Evolutionary conservation across 2,329 filamentous ascomycete genomes (phyloP), one percentile per base, ranked within the genome.

Genomic region (Botryotinia convoluta): DNA sequence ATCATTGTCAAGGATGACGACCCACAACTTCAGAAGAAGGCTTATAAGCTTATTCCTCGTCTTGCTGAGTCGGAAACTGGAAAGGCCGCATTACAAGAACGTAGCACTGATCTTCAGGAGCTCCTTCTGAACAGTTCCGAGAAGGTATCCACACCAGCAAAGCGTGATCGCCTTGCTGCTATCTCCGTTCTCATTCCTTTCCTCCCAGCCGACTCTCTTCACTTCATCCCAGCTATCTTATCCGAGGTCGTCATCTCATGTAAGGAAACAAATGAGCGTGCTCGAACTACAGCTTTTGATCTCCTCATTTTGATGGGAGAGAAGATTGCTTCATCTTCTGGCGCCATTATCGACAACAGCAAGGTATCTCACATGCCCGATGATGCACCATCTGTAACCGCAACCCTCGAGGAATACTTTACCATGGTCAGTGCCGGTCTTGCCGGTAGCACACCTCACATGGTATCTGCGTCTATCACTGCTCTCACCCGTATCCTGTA

Each of bases 401-500:
- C 96, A 32, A 95, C 88, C 60, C 88, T 99, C 54, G 95, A 98
- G 79, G 96, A 98, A 82, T 98, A 94, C 84, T 93, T 98, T 84
- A 98, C 95, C 72, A 99, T 99, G 96, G 93, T 98, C 44, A 97
- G 93, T 77, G 96, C 96, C 67, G 96, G 96, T 84, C 88, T 99
- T 71, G 96, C 95, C 2, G 95, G 95, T 73, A 92, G 91, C 78
- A 95, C 94, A 18, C 95, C 96, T 45, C 95, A 98, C 84, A 98
- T 98, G 94, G 95, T 98, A 75, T 97, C 94, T 10, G 96, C 96
- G 0, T 94, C 93, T n/a, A 95, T 99, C 81, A 98, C 94, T 0
- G 95, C 96, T 22, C 88, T 99, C 54, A 96, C 94, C 22, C 90
- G 96, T n/a, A 90, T 98, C 39, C 88, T 99, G 44, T 98, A 95